Base-by-base conservation (phyloP, 2,329 filamentous ascomycete genomes). In the Seiridium unicorne region DNA sequence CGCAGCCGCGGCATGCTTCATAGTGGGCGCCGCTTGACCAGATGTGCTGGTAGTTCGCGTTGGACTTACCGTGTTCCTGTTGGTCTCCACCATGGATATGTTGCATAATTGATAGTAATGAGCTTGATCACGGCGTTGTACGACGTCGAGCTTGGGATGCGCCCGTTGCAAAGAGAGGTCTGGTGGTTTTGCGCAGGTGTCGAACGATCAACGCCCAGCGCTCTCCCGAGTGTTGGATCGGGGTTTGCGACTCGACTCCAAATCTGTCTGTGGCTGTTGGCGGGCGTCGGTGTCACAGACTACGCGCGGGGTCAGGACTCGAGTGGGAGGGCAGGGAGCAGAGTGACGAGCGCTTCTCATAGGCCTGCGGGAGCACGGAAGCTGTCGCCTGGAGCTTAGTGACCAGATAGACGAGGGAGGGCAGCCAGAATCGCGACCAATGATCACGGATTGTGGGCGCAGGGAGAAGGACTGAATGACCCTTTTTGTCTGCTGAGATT, bases 41-140 rank as follows among this genome's bases (percentile, higher is more conserved):
- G 53, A 31, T 26, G 38, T n/a, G 9, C 26, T 18, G n/a, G 42
- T 48, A 18, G 34, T 11, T 57, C 42, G 13, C 35, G 36, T 34
- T n/a, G n/a, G 35, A 32, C 72, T 72, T 70, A 80, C 78, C 78
- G 73, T 74, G 72, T 72, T 79, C 76, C 69, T 71, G 71, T 44
- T 55, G 55, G 63, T 72, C 69, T 69, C 72, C 72, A 69, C 72
- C 75, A 76, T 78, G 69, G 70, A 73, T 75, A 68, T 74, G 74
- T 71, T 75, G 76, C 78, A 81, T 81, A 75, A 70, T 79, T 78
- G 72, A 68, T 66, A 60, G 61, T 58, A 51, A 46, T 26, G 18
- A 35, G 34, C 48, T 44, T 53, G 40, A 48, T 46, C 44, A 58
- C 55, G 35, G 36, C 40, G 46, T 44, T 42, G 54, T 31, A 34